Percentiles rank a stretch among this genome's conserved stretches.
phyloP scores from a whole-genome alignment of 805 yeast species.

The Lipomyces sp. region DNA sequence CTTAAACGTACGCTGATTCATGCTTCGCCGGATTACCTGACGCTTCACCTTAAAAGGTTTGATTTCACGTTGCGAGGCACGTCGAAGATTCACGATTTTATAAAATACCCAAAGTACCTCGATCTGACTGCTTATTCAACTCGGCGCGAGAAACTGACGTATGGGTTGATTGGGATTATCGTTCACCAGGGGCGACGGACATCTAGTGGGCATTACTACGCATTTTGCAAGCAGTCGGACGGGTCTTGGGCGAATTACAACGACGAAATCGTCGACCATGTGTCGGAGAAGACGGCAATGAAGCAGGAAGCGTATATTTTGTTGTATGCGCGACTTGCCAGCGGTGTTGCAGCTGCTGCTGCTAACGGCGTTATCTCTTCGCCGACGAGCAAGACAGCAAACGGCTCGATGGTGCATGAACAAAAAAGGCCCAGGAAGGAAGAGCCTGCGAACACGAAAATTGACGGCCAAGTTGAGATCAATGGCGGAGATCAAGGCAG shows the following conservation, averaged over 20 bases:
- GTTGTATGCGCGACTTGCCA: constrained; percentile 59
- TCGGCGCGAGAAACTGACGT: constrained; percentile 47
- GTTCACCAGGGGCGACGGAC: constrained; percentile 95
- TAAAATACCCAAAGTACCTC: constrained; percentile 75
- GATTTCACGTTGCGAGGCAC: constrained; percentile 73
- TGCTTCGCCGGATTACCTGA: constrained; percentile 84
- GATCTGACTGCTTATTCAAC: constrained; percentile 65
- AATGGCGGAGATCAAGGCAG: background rate
- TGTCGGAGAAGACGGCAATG: constrained; percentile 73
- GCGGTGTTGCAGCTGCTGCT: background rate
- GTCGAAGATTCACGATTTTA: constrained; percentile 85
- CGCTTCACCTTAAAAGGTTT: constrained; percentile 88
- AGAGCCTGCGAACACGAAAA: background rate
- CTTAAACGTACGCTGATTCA: constrained; percentile 73
- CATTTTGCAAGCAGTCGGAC: constrained; percentile 90
- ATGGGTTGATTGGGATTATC: constrained; percentile 79
- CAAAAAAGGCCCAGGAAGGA: background rate
- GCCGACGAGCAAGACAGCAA: background rate
- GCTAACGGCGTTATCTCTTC: background rate
- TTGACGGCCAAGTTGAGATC: background rate
- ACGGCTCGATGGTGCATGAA: background rate
- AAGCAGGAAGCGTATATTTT: constrained; percentile 90
- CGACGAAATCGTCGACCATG: constrained; percentile 81
- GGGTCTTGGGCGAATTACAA: constrained; percentile 93
- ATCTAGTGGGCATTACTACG: constrained; percentile 89